Conservation (phyloP, 1,139 yeast genomes). For the Nadsonia starkeyi-henricii region DNA sequence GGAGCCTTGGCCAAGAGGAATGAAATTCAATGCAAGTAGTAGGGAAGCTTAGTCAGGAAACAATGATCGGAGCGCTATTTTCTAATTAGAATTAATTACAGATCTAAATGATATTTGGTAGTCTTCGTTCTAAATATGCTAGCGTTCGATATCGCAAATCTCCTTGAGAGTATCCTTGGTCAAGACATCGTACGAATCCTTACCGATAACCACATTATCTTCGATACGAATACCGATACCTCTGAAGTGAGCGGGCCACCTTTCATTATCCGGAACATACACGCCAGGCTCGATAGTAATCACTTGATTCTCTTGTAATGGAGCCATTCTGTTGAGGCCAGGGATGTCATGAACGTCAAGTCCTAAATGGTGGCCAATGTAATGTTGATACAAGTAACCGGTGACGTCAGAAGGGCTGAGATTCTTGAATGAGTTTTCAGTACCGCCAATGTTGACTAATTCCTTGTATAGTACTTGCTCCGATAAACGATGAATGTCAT, state of each 20-base stretch:
- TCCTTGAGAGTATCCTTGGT: constrained; percentile 81
- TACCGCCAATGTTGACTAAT: constrained; percentile 49
- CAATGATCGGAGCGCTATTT: no score
- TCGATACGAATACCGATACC: constrained; percentile 92
- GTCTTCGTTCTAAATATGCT: no score
- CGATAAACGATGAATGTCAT: constrained; percentile 65
- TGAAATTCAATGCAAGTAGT: no score
- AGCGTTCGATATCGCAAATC: constrained; percentile 53
- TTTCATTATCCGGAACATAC: constrained; percentile 57
- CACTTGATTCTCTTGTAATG: constrained; percentile 30
- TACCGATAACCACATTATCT: constrained; percentile 70
- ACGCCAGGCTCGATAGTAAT: constrained; percentile 92
- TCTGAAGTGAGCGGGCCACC: constrained; percentile 68
- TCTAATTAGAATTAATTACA: no score
- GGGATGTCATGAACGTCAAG: constrained; percentile 77
- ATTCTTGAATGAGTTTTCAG: constrained; percentile 24
- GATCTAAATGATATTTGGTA: no score
- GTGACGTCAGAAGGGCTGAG: constrained; percentile 14
- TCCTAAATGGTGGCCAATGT: constrained; percentile 91
- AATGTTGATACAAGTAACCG: constrained; percentile 69
- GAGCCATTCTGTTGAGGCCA: constrained; percentile 35
- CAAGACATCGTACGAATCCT: constrained; percentile 41
- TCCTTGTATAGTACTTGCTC: constrained; percentile 46
- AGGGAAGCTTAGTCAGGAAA: no score
- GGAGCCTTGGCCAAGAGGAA: no score